Percentiles rank a stretch among this genome's conserved stretches.
Conservation (phyloP, 139 green algal genomes). For the Chlamydomonas sp. region DNA sequence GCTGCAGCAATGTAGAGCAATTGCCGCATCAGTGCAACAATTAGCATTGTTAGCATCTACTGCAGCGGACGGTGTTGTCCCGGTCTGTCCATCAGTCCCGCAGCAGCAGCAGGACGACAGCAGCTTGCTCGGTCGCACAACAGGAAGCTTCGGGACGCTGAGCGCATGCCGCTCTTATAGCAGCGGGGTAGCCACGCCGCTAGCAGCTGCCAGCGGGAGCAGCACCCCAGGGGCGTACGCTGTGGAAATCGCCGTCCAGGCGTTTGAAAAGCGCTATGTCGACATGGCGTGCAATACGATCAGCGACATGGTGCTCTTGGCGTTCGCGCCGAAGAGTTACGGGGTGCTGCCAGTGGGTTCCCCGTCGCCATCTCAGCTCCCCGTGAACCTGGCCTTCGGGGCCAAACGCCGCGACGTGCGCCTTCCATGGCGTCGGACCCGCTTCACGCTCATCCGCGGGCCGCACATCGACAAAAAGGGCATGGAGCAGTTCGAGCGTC, state of each 20-base stretch:
- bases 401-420: conserved; percentile 13
- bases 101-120: too few relatives aligned
- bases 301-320: conserved; percentile 45
- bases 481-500: conserved; percentile 59
- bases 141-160: too few relatives aligned
- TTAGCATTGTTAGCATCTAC: too few relatives aligned
- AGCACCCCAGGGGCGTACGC: background rate
- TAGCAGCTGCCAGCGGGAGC: background rate
- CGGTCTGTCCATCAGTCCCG: too few relatives aligned
- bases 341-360: background rate
- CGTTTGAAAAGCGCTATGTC: conserved; percentile 55
- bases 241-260: conserved; percentile 32
- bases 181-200: background rate
- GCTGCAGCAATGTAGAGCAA: too few relatives aligned
- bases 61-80: too few relatives aligned
- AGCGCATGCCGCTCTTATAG: too few relatives aligned
- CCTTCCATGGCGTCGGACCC: conserved; percentile 19
- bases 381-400: background rate
- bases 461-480: conserved; percentile 61
- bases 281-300: conserved; percentile 44
- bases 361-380: background rate
- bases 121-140: too few relatives aligned
- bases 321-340: conserved; percentile 47
- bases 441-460: conserved; percentile 37
- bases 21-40: too few relatives aligned